A percentile compares a stretch with the other conserved stretches of the same genome.
Evolutionary conservation across 2,329 filamentous ascomycete species (phyloP).

Genomic region (Curvularia verruculosa): DNA sequence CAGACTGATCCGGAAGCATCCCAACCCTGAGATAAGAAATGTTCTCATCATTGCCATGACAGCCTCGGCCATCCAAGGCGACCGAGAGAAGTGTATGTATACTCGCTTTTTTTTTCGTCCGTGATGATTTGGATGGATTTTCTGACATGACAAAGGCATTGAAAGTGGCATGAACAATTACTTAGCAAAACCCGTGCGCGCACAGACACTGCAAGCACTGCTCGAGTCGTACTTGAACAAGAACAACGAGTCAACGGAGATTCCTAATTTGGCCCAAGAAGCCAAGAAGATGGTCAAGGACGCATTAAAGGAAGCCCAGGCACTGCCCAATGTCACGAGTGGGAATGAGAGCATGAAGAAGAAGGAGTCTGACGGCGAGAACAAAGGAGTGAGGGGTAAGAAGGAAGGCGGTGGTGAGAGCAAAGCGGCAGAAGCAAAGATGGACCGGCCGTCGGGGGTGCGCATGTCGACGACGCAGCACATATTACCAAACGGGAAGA

Average conservation of each 20-base stretch:
- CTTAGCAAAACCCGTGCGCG: conserved; percentile 91
- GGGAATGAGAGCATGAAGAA: conserved; percentile 4
- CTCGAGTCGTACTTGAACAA: conserved; percentile 70
- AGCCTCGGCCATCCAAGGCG: conserved; percentile 89
- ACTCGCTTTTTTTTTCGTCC: not conserved
- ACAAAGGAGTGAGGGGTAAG: not conserved
- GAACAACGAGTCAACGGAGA: conserved; percentile 44
- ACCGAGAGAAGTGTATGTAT: conserved; percentile 72
- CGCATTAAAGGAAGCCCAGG: conserved; percentile 31
- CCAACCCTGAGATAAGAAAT: conserved; percentile 75
- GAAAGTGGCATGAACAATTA: conserved; percentile 98
- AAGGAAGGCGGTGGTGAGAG: conserved; percentile 3
- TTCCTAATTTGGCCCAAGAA: conserved; percentile 54
- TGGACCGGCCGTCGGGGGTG: conserved; percentile 22
- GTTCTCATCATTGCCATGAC: conserved; percentile 98
- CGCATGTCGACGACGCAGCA: conserved; percentile 24
- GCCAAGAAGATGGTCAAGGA: conserved; percentile 53
- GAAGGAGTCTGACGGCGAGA: not conserved
- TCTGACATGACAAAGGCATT: conserved; percentile 61
- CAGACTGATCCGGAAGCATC: conserved; percentile 77
- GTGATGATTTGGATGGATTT: not conserved
- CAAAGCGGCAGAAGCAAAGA: conserved; percentile 5
- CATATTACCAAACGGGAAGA: conserved; percentile 18
- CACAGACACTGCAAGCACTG: conserved; percentile 83
- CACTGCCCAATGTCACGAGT: conserved; percentile 1